These are phyloP conservation scores for Erythrophleum fordii DNA, from an alignment of 306 rosid genomes.

Conservation along the genomic window DNA sequence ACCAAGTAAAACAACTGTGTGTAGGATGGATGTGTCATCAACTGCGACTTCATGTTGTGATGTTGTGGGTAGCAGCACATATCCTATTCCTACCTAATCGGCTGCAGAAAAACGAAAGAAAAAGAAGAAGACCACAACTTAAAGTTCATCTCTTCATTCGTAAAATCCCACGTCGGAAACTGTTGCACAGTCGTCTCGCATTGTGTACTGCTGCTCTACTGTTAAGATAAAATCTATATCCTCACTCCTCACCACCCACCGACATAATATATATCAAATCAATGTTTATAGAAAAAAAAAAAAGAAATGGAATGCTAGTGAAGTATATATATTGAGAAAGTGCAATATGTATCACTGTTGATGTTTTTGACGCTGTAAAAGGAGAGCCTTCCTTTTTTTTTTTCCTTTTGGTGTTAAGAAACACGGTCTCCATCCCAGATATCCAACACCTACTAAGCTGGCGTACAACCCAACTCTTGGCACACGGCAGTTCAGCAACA, in stretches of 20 bases:
- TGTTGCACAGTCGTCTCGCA: neutral
- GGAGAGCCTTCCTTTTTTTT: neutral
- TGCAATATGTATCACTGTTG: neutral
- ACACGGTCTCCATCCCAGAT: slow-evolving; percentile 45
- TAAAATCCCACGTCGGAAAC: slow-evolving; percentile 9
- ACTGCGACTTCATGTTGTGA: neutral
- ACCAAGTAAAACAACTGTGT: neutral
- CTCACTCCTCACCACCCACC: neutral
- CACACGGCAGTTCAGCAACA: slow-evolving; percentile 34
- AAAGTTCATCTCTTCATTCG: neutral
- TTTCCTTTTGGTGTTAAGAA: neutral
- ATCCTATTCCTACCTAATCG: slow-evolving; percentile 16
- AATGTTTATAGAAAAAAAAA: neutral
- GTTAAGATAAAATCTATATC: neutral
- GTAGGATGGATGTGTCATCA: neutral
- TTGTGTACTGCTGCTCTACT: neutral
- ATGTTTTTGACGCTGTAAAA: neutral
- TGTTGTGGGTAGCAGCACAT: neutral
- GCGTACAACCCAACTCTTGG: slow-evolving; percentile 24
- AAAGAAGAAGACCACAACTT: neutral
- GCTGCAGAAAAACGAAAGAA: neutral
- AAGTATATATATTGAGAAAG: slow-evolving; percentile 11
- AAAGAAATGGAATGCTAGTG: neutral
- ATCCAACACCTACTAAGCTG: slow-evolving; percentile 1
- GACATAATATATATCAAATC: neutral